A percentile compares a stretch with the other conserved stretches of the same genome.
Conservation (phyloP, 768 basidiomycete species). For the Lentinula sp. region DNA sequence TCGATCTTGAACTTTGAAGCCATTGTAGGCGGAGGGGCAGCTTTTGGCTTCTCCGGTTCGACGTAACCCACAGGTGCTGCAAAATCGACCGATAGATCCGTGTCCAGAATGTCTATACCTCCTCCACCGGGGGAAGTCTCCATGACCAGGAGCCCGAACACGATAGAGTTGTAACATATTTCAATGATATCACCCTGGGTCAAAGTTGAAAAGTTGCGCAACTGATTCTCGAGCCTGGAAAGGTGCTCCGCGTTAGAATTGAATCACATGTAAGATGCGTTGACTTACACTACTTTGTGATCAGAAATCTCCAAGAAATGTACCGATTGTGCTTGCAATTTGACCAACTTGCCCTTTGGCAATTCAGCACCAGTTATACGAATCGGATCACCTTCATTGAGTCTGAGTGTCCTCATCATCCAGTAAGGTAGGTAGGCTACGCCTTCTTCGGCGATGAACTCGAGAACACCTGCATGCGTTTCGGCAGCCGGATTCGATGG, state of each 20-base stretch:
- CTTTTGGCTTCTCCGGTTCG: constrained; percentile 84
- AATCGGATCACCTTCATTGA: constrained; percentile 94
- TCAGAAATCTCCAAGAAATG: constrained; percentile 97
- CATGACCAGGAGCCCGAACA: constrained; percentile 95
- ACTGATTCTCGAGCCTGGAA: constrained; percentile 83
- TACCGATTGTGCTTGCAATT: constrained; percentile 91
- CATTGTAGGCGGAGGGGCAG: constrained; percentile 84
- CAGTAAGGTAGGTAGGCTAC: constrained; percentile 93
- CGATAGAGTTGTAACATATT: constrained; percentile 93
- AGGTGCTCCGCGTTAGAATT: background rate
- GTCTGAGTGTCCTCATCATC: constrained; percentile 97
- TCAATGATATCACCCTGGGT: constrained; percentile 98
- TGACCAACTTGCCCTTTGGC: constrained; percentile 92
- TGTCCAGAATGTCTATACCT: constrained; percentile 88
- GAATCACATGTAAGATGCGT: background rate
- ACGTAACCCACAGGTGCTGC: constrained; percentile 90
- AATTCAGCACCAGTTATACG: constrained; percentile 85
- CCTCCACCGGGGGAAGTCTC: constrained; percentile 82
- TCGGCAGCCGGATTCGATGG: constrained; percentile 77
- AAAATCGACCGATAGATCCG: constrained; percentile 98
- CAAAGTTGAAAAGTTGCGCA: constrained; percentile 87
- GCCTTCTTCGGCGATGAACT: constrained; percentile 98
- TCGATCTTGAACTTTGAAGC: constrained; percentile 96
- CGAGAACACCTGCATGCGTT: constrained; percentile 95
- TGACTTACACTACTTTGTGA: constrained; percentile 84